Evolutionary conservation across 139 green algal species (phyloP), one percentile per base, ranked within the genome.

Genomic region (Tetraselmis striata): DNA sequence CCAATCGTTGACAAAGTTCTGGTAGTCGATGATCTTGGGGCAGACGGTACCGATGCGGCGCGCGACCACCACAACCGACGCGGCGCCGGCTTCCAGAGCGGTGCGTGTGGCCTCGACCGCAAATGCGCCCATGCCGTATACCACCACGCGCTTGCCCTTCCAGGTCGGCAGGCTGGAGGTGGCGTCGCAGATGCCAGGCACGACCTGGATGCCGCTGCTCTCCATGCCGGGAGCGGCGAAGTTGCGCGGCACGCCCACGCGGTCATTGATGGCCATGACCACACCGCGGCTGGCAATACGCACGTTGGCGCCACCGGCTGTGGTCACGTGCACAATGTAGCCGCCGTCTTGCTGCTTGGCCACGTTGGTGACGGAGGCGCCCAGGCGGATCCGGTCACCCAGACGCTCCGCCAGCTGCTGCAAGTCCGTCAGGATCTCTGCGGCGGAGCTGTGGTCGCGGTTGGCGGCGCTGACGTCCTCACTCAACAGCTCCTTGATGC

Each of bases 21-120:
- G 11, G 75, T 78, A 78, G 28, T 78, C 75, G 18, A 78, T 25
- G 18, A 78, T 32, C 75, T 78, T 78, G 75, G 75, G 75, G 75
- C 75, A 78, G 28, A 78, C 75, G 27, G 75, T 78, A 18, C 75
- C 75, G 75, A 32, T 5, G 11, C 75, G 75, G 5, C 75, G 27
- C 2, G 75, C 75, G 75, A 78, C 28, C 27, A 78, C 75, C 2
- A 18, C 22, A 2, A 78, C 75, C 27, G 5, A 23, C 27, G 2
- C 28, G 18, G 75, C 75, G 75, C 75, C 75, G 5, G 18, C 75
- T 18, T 78, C 75, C 75, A 78, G 75, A 5, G 75, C 75, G 18
- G 75, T 78, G 18, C 75, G 11, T 5, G 75, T 18, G 5, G 27
- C 28, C 75, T 78, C 75, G 2, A 78, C 75, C 75, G 75, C 75